Percentiles rank a stretch among this genome's conserved stretches.
These are phyloP conservation scores for Taphrina wiesneri DNA, from an alignment of 1,139 yeast genomes.

Conservation along the genomic window DNA sequence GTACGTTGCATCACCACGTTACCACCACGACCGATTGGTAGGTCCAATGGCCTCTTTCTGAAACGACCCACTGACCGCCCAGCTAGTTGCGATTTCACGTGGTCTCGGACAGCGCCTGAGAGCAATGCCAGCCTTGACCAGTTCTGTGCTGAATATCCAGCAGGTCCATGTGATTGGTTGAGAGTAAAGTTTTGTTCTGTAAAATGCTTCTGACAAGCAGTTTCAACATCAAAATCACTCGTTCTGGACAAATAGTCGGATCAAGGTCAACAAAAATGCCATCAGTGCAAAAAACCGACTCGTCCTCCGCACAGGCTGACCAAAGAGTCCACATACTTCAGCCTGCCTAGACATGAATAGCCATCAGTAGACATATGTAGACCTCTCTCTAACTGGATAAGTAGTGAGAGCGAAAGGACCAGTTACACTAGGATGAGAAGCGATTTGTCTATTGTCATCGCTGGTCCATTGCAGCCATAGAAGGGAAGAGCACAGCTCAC, in stretches of 20 bases:
- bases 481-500: no score
- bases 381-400: no score
- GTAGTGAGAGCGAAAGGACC: no score
- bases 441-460: no score
- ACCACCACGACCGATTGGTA: not conserved
- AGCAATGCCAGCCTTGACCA: not conserved
- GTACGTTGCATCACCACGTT: not conserved
- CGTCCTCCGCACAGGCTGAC: no score
- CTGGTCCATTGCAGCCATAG: no score
- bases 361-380: no score
- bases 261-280: no score
- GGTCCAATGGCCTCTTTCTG: not conserved
- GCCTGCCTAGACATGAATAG: no score
- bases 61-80: not conserved
- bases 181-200: slow-evolving; percentile 8
- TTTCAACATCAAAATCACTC: not conserved
- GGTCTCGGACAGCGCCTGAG: not conserved
- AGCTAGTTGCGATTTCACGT: not conserved
- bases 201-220: not conserved
- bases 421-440: no score
- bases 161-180: not conserved
- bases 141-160: not conserved
- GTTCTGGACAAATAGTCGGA: not conserved
- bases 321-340: no score
- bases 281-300: no score